A percentile compares a stretch with the other conserved stretches of the same genome.
These are phyloP conservation scores for Polyrhizophydium stewartii DNA, from an alignment of 371 early-diverging fungal genomes.

Conservation along the genomic window DNA sequence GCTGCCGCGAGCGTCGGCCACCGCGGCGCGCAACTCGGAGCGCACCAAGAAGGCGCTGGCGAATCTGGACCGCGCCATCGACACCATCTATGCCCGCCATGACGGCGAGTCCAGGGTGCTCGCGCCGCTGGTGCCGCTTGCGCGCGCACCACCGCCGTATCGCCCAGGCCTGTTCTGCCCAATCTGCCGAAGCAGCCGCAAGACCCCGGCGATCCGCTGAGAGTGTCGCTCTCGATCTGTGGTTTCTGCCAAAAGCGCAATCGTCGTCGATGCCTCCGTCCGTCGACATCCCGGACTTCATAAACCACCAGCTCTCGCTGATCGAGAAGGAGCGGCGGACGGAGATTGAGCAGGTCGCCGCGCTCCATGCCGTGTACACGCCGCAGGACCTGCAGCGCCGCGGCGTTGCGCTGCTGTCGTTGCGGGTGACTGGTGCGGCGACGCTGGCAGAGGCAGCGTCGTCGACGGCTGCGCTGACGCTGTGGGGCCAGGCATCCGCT, in stretches of 20 bases:
- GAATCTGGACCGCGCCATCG: neutral
- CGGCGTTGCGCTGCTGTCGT: conserved; percentile 61
- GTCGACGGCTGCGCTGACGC: neutral
- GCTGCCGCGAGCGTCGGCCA: too few relatives aligned
- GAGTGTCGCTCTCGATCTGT: too few relatives aligned
- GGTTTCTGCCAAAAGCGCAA: too few relatives aligned
- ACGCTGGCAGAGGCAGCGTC: neutral
- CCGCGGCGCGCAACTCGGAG: too few relatives aligned
- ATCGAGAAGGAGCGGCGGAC: conserved; percentile 57
- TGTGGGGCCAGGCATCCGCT: neutral
- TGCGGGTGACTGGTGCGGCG: conserved; percentile 49
- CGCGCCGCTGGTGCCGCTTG: neutral
- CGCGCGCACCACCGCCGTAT: neutral
- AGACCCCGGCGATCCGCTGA: too few relatives aligned
- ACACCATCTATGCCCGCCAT: neutral
- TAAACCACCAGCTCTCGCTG: conserved; percentile 10
- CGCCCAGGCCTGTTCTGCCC: neutral
- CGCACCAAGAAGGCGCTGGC: too few relatives aligned
- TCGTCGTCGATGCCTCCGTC: too few relatives aligned
- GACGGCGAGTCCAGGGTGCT: neutral
- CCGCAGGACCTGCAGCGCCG: conserved; percentile 63
- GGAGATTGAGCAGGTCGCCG: conserved; percentile 59
- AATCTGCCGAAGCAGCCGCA: neutral
- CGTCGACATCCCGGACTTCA: neutral
- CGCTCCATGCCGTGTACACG: conserved; percentile 43